Evolutionary conservation across 2,329 filamentous ascomycete species (phyloP).

Genomic region (Fusarium nodosum): DNA sequence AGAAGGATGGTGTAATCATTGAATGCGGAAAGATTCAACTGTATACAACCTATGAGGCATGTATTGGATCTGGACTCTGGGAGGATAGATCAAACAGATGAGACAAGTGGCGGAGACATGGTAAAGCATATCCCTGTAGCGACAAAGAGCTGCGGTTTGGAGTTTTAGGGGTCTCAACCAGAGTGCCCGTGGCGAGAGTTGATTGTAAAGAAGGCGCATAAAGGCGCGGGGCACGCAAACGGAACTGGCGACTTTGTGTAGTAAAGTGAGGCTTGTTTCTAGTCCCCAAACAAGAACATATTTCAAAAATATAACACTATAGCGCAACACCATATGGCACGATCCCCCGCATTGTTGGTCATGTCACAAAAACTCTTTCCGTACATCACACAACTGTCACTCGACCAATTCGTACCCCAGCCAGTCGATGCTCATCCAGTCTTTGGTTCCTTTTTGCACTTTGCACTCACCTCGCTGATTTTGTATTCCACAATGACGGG

Average conservation of each 20-base stretch:
- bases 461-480: conserved; percentile 57
- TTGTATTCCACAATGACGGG: conserved; percentile 59
- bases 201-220: conserved; percentile 25
- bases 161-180: conserved; percentile 41
- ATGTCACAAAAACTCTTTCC: conserved; percentile 3
- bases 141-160: conserved; percentile 43
- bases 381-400: conserved; percentile 1
- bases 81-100: conserved; percentile 20
- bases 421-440: conserved; percentile 11
- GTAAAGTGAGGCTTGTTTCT: conserved; percentile 38
- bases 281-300: conserved; percentile 40
- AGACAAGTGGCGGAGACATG: conserved; percentile 11
- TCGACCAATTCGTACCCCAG: not conserved
- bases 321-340: conserved; percentile 4
- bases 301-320: conserved; percentile 34
- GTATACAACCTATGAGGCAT: conserved; percentile 42
- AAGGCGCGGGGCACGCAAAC: conserved; percentile 24
- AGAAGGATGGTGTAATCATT: conserved; percentile 29
- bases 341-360: not conserved
- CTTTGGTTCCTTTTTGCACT: conserved; percentile 35
- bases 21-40: conserved; percentile 22
- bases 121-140: conserved; percentile 42
- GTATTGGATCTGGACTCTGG: conserved; percentile 30
- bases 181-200: conserved; percentile 31
- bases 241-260: conserved; percentile 27